These are phyloP conservation scores for Pavlovales sp. DNA, from an alignment of 208 protist species.

Conservation along the genomic window DNA sequence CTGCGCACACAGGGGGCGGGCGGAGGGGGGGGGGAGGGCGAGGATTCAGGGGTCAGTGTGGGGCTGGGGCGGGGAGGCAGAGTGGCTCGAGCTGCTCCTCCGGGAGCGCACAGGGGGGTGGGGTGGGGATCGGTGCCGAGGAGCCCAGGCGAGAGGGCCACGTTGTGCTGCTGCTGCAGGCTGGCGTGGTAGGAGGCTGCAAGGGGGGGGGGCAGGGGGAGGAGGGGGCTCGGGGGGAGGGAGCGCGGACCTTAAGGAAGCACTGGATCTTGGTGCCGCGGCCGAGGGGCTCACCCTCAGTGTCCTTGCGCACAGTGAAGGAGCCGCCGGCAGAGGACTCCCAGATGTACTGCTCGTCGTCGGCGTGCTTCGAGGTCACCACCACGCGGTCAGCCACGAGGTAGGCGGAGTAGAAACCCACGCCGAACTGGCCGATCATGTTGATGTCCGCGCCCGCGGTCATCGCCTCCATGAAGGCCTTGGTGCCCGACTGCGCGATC, in stretches of 20 bases:
- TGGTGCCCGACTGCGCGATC: constrained; percentile 96
- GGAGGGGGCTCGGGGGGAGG: no score
- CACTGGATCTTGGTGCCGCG: constrained; percentile 93
- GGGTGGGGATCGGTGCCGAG: no score
- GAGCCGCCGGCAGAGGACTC: constrained; percentile 90
- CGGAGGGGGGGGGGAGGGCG: no score
- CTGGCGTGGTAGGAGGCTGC: no score
- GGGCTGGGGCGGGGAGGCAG: no score
- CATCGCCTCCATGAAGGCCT: constrained; percentile 97
- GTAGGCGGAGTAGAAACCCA: constrained; percentile 99
- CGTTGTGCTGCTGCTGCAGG: no score
- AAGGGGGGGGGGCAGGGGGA: no score
- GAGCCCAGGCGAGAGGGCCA: no score
- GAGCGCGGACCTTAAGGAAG: constrained; percentile 95
- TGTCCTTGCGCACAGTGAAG: constrained; percentile 85
- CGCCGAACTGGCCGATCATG: constrained; percentile 99
- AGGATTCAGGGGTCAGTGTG: no score
- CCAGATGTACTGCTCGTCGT: constrained; percentile 82
- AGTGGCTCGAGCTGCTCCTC: no score
- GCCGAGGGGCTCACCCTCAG: constrained; percentile 70
- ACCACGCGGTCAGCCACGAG: constrained; percentile 93
- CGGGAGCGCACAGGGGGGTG: no score
- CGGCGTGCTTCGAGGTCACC: constrained; percentile 80
- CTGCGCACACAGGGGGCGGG: no score
- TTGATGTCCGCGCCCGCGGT: constrained; percentile 87